These are phyloP conservation scores for Heliamphora exappendiculata DNA, from an alignment of 148 eudicot species.

Conservation along the genomic window DNA sequence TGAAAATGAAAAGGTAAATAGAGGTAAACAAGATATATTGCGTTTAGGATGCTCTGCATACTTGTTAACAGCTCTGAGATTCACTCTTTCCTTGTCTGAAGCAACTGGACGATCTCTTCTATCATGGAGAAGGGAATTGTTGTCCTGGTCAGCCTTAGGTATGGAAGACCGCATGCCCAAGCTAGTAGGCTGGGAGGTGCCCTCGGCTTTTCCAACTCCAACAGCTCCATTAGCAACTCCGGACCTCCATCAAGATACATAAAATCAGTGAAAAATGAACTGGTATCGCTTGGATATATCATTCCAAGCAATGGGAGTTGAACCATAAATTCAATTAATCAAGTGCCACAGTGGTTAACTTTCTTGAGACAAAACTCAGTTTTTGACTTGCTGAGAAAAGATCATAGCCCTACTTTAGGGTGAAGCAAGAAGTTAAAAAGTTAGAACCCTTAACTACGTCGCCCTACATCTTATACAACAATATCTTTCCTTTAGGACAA, in stretches of 20 bases:
- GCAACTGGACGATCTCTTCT: conserved; percentile 37
- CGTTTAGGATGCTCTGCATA: conserved; percentile 22
- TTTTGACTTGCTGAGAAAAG: no score
- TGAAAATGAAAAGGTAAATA: background rate
- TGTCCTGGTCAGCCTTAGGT: conserved; percentile 51
- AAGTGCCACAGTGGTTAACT: background rate
- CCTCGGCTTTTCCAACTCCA: conserved; percentile 46
- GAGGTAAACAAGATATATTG: background rate
- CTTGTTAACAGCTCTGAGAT: conserved; percentile 47
- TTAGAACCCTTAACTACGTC: background rate
- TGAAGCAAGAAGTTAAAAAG: background rate
- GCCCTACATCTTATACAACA: background rate
- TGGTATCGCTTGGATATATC: background rate
- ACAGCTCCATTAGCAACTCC: conserved; percentile 43
- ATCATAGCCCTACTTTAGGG: background rate
- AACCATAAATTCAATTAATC: background rate
- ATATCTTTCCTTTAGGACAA: background rate
- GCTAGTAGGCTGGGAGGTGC: conserved; percentile 30
- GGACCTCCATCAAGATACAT: conserved; percentile 30
- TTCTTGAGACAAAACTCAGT: background rate
- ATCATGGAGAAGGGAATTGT: conserved; percentile 32
- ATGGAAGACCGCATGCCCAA: conserved; percentile 41
- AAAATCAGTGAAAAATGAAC: background rate
- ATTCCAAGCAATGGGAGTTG: background rate
- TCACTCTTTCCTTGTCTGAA: conserved; percentile 50